Evolutionary conservation across 768 basidiomycete species (phyloP), one percentile per base, ranked within the genome.

Genomic region (Leucosporidium scottii): DNA sequence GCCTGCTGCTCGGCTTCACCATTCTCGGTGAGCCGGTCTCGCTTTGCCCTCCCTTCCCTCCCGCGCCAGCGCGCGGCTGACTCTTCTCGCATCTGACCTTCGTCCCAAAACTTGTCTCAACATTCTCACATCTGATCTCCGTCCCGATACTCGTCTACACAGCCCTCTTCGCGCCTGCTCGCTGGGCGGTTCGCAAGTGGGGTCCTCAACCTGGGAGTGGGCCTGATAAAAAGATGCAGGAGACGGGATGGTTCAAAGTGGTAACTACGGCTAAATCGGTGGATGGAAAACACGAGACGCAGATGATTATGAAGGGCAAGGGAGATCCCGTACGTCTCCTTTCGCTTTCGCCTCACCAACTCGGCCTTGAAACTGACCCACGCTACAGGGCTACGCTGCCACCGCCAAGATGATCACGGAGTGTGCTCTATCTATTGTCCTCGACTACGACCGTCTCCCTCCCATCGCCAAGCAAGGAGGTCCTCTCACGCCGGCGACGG

Each of bases 401-500:
- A 84, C 85, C 23, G 77, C 86, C 13, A 75, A 85, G 53, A 84
- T 93, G 82, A 82, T 91, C n/a, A 80, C 84, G 1, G 91, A 93
- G 79, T 84, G 84, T 21, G 93, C 90, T 0, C 82, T 97, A 20
- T 83, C 83, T 23, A 79, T 93, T 59, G 80, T 87, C 3, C 82
- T 85, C 18, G 74, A 81, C 34, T 79, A 83, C 23, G 81, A 79
- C 21, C 76, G 79, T 6, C 83, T 92, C 2, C 84, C 90, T 0
- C 71, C 80, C 1, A 76, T 86, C 10, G 86, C 83, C 5, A 81
- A 79, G 59, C 77, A 81, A 56, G 93, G 92, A 18, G 93, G 93
- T 1, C 78, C 93, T 3, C 80, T 96, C 59, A 97, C 93, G 2
- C 87, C 93, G 0, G 84, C 87, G 78, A 85, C 84, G 6, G 93